phyloP scores from a whole-genome alignment of 192 early-diverging fungal species.

The Dimargaris cristalligena region DNA sequence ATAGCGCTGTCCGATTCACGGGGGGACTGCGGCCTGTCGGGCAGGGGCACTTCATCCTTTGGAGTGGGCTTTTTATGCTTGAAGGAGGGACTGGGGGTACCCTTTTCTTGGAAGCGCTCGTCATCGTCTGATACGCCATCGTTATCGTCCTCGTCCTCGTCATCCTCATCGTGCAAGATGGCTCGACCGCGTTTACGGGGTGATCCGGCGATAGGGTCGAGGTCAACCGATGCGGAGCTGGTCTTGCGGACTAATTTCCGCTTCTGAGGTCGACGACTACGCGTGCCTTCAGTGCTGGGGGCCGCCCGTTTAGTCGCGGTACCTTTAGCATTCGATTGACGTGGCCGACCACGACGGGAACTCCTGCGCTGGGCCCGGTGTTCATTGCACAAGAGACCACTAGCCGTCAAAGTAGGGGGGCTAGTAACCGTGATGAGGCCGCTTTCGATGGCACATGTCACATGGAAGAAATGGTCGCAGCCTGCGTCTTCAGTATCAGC shows the following conservation, averaged over 20 bases:
- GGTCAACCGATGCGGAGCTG: background rate
- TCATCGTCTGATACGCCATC: background rate
- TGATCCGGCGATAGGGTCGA: background rate
- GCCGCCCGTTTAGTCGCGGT: no score
- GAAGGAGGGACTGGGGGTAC: no score
- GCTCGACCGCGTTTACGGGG: slow-evolving; percentile 2
- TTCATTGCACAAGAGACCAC: background rate
- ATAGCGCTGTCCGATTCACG: no score
- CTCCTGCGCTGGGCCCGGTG: background rate
- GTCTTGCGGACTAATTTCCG: background rate
- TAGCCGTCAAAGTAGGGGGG: background rate
- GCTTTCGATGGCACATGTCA: background rate
- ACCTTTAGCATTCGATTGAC: background rate
- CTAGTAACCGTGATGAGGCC: background rate
- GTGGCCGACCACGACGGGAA: background rate
- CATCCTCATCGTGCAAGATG: background rate
- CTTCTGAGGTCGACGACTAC: background rate
- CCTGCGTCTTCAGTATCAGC: background rate
- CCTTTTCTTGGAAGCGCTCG: background rate
- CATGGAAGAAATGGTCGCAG: background rate
- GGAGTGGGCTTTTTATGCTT: no score
- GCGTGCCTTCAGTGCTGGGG: background rate
- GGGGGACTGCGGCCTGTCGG: no score
- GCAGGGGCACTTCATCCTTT: no score
- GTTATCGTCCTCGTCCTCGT: background rate